Evolutionary conservation across 805 yeast genomes (phyloP).

Genomic region (Clavispora asparagi): DNA sequence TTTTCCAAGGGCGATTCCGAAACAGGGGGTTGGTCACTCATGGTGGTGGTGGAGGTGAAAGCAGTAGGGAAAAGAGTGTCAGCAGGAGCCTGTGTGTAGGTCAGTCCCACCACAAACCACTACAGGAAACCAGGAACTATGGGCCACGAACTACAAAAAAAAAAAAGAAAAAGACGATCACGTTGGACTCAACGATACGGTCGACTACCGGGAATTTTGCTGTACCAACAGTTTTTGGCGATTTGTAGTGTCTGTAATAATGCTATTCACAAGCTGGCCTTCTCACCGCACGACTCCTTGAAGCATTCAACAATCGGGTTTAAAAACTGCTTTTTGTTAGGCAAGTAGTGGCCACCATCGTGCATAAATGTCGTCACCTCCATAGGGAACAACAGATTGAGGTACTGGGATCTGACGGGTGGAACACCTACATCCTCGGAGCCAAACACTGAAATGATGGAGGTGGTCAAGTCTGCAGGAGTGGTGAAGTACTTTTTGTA

Average conservation of each 20-base stretch:
- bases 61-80: not conserved
- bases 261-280: conserved; percentile 1
- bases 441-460: conserved; percentile 27
- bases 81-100: not conserved
- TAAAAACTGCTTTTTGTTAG: conserved; percentile 21
- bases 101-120: not conserved
- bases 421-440: conserved; percentile 30
- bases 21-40: not conserved
- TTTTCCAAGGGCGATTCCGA: not conserved
- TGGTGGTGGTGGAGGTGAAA: not conserved
- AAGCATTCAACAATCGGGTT: conserved; percentile 14
- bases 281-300: conserved; percentile 12
- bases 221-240: no score
- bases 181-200: no score
- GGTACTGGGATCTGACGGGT: conserved; percentile 22
- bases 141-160: no score
- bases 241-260: not conserved
- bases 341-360: conserved; percentile 37
- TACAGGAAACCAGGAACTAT: no score
- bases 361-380: conserved; percentile 18
- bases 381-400: conserved; percentile 16
- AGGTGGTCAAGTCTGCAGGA: conserved; percentile 16
- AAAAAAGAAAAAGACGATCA: no score
- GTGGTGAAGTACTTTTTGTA: conserved; percentile 18
- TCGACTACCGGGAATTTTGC: no score